Conservation (phyloP, 768 basidiomycete species). For the Auriscalpium microsporum region DNA sequence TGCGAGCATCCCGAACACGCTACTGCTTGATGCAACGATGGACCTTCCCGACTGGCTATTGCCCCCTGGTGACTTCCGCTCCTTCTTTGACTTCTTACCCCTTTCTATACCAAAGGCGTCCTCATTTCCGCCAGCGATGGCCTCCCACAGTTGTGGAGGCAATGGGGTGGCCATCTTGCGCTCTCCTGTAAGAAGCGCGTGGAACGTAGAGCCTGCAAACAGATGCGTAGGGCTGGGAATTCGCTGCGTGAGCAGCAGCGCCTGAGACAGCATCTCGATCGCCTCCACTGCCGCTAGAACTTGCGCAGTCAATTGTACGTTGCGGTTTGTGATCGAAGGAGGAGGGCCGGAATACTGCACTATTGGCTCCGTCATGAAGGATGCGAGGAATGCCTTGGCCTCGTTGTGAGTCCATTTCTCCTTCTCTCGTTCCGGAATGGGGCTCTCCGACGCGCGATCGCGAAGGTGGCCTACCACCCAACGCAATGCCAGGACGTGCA, state of each 20-base stretch:
- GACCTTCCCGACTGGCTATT: no score
- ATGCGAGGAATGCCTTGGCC: constrained; percentile 47
- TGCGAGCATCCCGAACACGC: not conserved
- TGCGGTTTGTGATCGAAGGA: constrained; percentile 44
- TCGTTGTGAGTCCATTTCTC: constrained; percentile 67
- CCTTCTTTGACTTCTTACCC: constrained; percentile 2
- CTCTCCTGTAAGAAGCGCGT: constrained; percentile 37
- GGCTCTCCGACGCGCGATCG: constrained; percentile 39
- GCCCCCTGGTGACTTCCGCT: constrained; percentile 15
- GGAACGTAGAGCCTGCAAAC: constrained; percentile 57
- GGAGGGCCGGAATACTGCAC: constrained; percentile 10
- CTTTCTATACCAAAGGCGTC: constrained; percentile 4
- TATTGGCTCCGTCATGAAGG: constrained; percentile 27
- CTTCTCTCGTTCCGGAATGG: constrained; percentile 49
- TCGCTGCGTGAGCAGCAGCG: constrained; percentile 44
- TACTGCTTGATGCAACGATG: not conserved
- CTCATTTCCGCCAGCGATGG: constrained; percentile 6
- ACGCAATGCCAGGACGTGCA: constrained; percentile 49
- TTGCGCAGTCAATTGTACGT: constrained; percentile 64
- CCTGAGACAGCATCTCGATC: constrained; percentile 52
- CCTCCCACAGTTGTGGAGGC: constrained; percentile 16
- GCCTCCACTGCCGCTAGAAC: constrained; percentile 48
- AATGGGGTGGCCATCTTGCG: constrained; percentile 10
- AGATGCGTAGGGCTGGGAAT: constrained; percentile 37
- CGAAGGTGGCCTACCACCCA: constrained; percentile 51